Conservation (phyloP, 257 asterid species). For the Nicotiana undulata region DNA sequence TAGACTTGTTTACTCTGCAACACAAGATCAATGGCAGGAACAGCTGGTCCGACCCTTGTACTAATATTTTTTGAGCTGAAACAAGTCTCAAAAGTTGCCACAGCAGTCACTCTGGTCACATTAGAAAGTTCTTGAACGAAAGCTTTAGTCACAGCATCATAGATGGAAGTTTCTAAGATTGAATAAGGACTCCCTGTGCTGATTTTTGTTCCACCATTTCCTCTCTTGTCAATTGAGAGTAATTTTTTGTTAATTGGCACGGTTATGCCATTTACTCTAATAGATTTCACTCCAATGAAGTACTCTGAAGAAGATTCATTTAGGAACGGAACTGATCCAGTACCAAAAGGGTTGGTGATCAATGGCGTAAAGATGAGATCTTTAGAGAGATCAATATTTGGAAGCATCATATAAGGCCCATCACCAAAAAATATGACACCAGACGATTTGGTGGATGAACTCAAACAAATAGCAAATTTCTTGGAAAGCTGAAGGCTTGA, state of each 20-base stretch:
- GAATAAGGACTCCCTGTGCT: constrained; percentile 44
- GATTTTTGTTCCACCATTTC: constrained; percentile 32
- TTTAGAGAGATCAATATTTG: not conserved
- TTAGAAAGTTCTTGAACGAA: constrained; percentile 22
- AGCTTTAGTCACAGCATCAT: constrained; percentile 25
- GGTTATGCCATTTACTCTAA: not conserved
- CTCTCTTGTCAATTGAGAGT: constrained; percentile 11
- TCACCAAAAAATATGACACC: constrained; percentile 14
- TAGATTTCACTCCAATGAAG: constrained; percentile 9
- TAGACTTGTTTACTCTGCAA: constrained; percentile 22
- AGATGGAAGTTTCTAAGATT: constrained; percentile 28
- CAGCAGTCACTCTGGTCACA: constrained; percentile 23
- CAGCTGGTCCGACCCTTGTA: constrained; percentile 39
- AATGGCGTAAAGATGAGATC: constrained; percentile 8
- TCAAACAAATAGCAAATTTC: constrained; percentile 24
- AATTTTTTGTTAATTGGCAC: constrained; percentile 4
- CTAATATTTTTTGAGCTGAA: constrained; percentile 29
- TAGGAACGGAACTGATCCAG: not conserved
- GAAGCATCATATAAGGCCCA: constrained; percentile 11
- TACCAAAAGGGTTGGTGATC: constrained; percentile 6
- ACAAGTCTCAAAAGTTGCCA: constrained; percentile 30
- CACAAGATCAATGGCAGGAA: constrained; percentile 37
- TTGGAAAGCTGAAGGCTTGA: constrained; percentile 9
- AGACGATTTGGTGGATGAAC: constrained; percentile 16
- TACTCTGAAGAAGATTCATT: constrained; percentile 8